Conservation (phyloP, 2,329 filamentous ascomycete genomes). For the Fusarium hainanense region DNA sequence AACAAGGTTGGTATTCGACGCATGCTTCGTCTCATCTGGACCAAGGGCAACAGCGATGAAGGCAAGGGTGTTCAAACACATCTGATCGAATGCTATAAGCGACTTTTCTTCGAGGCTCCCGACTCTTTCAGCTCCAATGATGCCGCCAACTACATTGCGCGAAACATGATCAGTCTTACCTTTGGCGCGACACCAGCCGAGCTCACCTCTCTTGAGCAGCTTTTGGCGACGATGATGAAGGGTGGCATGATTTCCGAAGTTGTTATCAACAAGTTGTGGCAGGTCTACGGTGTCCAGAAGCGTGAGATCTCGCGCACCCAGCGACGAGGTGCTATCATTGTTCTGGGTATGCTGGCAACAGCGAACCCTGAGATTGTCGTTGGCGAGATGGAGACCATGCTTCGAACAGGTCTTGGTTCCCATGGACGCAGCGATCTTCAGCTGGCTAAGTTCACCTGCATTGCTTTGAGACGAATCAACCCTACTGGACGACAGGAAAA, state of each 20-base stretch:
- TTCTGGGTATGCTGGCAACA: constrained; percentile 94
- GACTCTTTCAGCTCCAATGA: constrained; percentile 89
- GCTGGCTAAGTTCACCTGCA: constrained; percentile 93
- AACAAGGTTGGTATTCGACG: constrained; percentile 91
- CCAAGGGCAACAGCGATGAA: constrained; percentile 98
- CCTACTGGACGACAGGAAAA: constrained; percentile 83
- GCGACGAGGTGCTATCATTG: constrained; percentile 91
- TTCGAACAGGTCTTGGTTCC: constrained; percentile 86
- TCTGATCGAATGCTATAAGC: constrained; percentile 95
- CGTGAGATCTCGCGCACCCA: constrained; percentile 93
- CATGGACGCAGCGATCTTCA: constrained; percentile 86
- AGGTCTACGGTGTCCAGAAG: constrained; percentile 94
- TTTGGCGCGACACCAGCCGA: constrained; percentile 96
- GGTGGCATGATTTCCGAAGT: constrained; percentile 85
- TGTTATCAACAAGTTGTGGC: constrained; percentile 94
- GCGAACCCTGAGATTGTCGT: constrained; percentile 94
- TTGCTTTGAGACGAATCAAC: constrained; percentile 91
- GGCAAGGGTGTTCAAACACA: constrained; percentile 98
- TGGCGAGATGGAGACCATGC: constrained; percentile 93
- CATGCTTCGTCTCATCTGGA: constrained; percentile 98
- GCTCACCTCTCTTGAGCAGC: constrained; percentile 92
- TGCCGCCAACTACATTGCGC: constrained; percentile 92
- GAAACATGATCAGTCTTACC: constrained; percentile 99
- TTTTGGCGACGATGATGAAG: constrained; percentile 98
- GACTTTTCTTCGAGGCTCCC: constrained; percentile 95